Conservation (phyloP, 768 basidiomycete genomes). For the Pleurotus sapidus region DNA sequence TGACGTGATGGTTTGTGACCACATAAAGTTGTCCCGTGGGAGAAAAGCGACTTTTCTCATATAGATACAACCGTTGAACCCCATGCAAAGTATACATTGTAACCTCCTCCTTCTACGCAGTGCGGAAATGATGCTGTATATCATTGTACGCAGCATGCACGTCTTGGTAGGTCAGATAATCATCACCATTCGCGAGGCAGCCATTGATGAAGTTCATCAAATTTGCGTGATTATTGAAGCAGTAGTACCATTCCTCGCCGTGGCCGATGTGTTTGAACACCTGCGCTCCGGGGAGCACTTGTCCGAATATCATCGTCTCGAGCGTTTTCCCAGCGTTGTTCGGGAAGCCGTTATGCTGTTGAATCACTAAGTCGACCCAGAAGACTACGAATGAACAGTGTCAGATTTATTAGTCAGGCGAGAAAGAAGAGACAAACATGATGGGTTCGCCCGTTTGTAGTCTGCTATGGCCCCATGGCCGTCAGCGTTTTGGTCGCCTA, state of each 20-base stretch:
- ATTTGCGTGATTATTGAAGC: neutral
- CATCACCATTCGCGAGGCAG: neutral
- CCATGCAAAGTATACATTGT: too few species aligned
- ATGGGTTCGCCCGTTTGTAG: neutral
- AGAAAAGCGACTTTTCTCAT: too few species aligned
- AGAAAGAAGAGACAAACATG: neutral
- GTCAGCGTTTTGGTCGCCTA: neutral
- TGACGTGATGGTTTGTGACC: too few species aligned
- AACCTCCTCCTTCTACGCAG: neutral
- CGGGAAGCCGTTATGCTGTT: neutral
- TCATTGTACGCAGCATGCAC: neutral
- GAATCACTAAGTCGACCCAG: neutral
- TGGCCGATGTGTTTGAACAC: neutral
- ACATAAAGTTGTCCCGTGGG: too few species aligned
- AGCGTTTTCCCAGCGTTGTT: neutral
- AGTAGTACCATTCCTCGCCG: neutral
- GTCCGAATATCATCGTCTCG: neutral
- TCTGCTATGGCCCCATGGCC: neutral
- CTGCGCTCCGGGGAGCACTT: neutral
- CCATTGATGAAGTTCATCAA: neutral
- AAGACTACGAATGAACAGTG: neutral
- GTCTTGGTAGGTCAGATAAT: neutral
- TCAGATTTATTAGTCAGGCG: neutral
- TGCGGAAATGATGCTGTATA: neutral
- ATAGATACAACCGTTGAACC: too few species aligned